Conservation (phyloP, 2,329 filamentous ascomycete genomes). For the Nannizziopsis barbatae region DNA sequence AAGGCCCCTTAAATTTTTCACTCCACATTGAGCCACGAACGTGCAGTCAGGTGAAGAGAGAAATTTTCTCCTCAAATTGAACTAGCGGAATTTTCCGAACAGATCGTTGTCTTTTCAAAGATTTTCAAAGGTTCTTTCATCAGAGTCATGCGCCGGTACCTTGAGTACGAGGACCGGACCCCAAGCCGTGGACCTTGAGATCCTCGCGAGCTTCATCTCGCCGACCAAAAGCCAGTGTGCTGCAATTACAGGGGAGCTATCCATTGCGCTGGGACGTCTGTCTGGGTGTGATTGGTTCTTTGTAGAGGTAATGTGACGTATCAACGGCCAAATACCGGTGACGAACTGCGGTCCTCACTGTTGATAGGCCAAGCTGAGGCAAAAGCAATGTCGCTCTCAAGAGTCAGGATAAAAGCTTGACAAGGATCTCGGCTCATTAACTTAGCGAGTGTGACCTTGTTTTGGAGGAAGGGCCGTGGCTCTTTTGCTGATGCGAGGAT, state of each 20-base stretch:
- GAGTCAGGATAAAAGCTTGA: not conserved
- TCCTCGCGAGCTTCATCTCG: not conserved
- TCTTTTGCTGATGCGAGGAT: no score
- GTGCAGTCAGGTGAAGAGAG: no score
- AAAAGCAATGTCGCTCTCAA: not conserved
- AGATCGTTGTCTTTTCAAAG: not conserved
- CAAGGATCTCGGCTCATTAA: constrained; percentile 1
- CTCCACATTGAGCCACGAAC: no score
- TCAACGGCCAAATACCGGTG: not conserved
- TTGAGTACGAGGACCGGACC: not conserved
- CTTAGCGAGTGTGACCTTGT: constrained; percentile 8
- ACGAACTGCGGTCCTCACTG: not conserved
- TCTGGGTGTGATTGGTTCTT: not conserved
- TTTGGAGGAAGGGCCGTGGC: not conserved
- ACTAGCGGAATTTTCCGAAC: no score
- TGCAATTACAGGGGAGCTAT: constrained; percentile 7
- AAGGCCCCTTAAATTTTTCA: no score
- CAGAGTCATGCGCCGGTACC: not conserved
- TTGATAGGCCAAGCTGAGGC: not conserved
- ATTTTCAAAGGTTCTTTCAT: not conserved
- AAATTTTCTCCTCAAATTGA: no score
- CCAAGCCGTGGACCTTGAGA: not conserved
- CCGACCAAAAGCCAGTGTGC: not conserved
- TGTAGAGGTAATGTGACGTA: constrained; percentile 4
- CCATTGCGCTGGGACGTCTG: not conserved